These are phyloP conservation scores for Venturia nashicola DNA, from an alignment of 2,329 filamentous ascomycete species.

Conservation along the genomic window DNA sequence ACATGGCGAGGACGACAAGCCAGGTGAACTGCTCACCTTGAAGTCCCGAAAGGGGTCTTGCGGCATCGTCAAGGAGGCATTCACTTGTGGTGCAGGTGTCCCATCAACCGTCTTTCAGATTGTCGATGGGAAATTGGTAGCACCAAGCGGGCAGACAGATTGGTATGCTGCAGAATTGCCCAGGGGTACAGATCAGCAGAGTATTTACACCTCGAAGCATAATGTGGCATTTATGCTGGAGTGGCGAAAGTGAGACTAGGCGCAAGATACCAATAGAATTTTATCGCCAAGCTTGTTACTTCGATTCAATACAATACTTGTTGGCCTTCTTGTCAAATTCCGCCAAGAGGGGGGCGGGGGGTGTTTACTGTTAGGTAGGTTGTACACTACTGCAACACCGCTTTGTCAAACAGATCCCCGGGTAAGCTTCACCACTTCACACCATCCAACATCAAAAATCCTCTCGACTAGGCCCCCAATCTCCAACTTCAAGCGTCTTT, in stretches of 20 bases:
- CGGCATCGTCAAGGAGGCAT: conserved; percentile 37
- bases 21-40: conserved; percentile 39
- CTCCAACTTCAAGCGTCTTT: too few species aligned
- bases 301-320: neutral
- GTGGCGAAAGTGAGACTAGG: neutral
- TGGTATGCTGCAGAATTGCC: conserved; percentile 34
- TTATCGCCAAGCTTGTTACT: neutral
- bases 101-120: conserved; percentile 29
- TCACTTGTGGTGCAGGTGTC: conserved; percentile 43
- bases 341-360: too few species aligned
- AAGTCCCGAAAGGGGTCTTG: conserved; percentile 48
- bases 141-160: conserved; percentile 24
- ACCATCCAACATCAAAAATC: too few species aligned
- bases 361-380: too few species aligned
- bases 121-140: conserved; percentile 21
- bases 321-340: too few species aligned
- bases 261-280: neutral
- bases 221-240: neutral
- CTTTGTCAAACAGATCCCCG: too few species aligned
- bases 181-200: conserved; percentile 30
- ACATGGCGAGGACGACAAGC: conserved; percentile 19
- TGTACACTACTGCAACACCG: too few species aligned
- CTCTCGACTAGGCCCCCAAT: too few species aligned
- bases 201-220: conserved; percentile 24
- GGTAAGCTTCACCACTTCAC: too few species aligned